phyloP scores from a whole-genome alignment of 2,329 filamentous ascomycete species.

The Colletotrichum zoysiae region DNA sequence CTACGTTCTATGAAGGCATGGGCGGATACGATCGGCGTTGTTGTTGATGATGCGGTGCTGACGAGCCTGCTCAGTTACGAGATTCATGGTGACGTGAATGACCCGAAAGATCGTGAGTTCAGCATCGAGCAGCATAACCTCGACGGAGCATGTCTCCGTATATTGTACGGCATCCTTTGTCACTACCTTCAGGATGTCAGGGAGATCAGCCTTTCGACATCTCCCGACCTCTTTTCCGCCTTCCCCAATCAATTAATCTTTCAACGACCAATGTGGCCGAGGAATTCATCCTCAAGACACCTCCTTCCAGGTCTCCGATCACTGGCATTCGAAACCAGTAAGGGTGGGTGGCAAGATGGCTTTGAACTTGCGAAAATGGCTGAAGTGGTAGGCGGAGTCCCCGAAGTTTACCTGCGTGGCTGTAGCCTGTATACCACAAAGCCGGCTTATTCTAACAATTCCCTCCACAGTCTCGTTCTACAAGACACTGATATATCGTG shows the following conservation, averaged over 20 bases:
- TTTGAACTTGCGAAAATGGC: not conserved
- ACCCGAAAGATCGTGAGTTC: not conserved
- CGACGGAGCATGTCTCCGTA: not conserved
- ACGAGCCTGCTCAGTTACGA: not conserved
- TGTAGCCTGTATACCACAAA: not conserved
- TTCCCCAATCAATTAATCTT: not conserved
- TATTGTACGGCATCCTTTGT: not conserved
- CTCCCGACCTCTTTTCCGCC: not conserved
- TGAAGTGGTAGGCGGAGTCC: not conserved
- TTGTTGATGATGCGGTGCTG: not conserved
- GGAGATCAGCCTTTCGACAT: not conserved
- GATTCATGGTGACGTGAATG: too few species aligned
- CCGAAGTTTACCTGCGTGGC: not conserved
- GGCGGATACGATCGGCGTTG: not conserved
- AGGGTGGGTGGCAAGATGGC: too few species aligned
- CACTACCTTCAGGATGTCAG: not conserved
- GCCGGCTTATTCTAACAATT: rapidly evolving
- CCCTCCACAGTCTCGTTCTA: not conserved
- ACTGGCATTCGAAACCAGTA: not conserved
- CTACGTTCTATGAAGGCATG: not conserved
- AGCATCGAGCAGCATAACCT: not conserved
- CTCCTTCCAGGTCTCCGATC: not conserved
- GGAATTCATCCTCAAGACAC: not conserved
- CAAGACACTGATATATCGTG: not conserved
- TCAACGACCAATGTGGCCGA: not conserved